Base-by-base conservation (phyloP, 1,284 basidiomycete genomes). In the Leccinum laetum region DNA sequence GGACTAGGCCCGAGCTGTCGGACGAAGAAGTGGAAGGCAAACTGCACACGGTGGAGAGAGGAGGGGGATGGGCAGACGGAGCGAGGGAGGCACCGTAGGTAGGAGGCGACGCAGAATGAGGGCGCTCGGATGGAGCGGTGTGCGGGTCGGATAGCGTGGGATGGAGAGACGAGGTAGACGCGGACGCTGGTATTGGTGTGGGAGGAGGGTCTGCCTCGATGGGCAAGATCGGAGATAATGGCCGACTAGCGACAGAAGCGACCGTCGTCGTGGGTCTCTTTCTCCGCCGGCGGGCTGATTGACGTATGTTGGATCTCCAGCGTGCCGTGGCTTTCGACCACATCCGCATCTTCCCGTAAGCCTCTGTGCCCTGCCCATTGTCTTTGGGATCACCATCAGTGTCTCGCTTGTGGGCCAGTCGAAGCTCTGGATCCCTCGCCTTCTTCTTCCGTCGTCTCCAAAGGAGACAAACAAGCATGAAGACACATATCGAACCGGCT, bases 261-360 rank as follows among this genome's bases (percentile, higher is more conserved):
- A 18, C 21, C 21, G 37, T n/a, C 8, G 49, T 52, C 49, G 49
- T 24, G 13, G 80, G 79, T 68, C 75, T 82, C 55, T 80, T 82
- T 68, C 84, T 79, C 64, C 90, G 79, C 59, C 86, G 83, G 49
- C 87, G 83, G 14, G 83, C 83, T 26, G 84, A 80, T 63, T 84
- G 81, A 29, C 84, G 82, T 14, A 84, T 81, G 60, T 86, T 86
- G 3, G 82, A 83, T 69, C 82, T 86, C 90, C 90, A 92, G 53
- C 86, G 80, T 11, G 84, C 86, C 5, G 83, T 85, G 4, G 88
- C 87, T 63, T 77, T 81, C 3, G 83, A 81, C 87, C 88, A 90
- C 57, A 86, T 71, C 68, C 83, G 86, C 73, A 87, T 84, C 70
- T 83, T 84, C 9, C 75, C 75, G 60, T 81, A 83, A 8, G 76